Evolutionary conservation across 805 yeast species (phyloP).

Genomic region (Yarrowia yakushimensis): DNA sequence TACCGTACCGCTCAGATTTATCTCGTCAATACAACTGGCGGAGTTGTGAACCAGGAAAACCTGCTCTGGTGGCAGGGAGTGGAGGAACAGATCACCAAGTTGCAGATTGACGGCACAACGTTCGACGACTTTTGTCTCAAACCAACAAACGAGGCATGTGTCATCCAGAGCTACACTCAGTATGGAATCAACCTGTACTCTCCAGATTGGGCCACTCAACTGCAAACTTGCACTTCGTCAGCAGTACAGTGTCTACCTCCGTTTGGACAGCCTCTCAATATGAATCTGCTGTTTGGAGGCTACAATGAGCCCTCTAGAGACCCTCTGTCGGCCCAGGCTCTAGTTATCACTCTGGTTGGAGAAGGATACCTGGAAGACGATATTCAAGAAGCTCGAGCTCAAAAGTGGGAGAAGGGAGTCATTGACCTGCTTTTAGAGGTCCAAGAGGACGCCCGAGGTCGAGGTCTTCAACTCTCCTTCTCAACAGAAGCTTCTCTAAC

Average conservation of each 20-base stretch:
- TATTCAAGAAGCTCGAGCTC: conserved; percentile 43
- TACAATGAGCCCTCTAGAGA: conserved; percentile 35
- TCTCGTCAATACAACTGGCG: conserved; percentile 63
- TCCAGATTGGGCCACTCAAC: conserved; percentile 51
- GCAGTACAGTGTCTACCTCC: conserved; percentile 89
- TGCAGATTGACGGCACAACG: conserved; percentile 35
- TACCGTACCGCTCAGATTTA: conserved; percentile 84
- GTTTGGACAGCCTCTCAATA: conserved; percentile 85
- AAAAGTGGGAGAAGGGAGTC: conserved; percentile 69
- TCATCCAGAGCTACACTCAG: conserved; percentile 82
- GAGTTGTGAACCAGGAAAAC: conserved; percentile 65
- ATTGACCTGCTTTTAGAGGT: conserved; percentile 53
- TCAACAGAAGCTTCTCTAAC: conserved; percentile 81
- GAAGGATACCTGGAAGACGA: conserved; percentile 50
- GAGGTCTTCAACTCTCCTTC: conserved; percentile 64
- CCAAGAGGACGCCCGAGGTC: conserved; percentile 44
- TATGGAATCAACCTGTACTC: conserved; percentile 54
- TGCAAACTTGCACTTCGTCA: conserved; percentile 62
- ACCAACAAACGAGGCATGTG: conserved; percentile 77
- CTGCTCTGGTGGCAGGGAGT: conserved; percentile 87
- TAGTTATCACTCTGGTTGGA: conserved; percentile 70
- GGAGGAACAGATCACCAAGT: conserved; percentile 51
- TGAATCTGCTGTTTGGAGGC: conserved; percentile 68
- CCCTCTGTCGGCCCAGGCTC: conserved; percentile 61
- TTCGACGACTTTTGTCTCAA: conserved; percentile 75